phyloP scores from a whole-genome alignment of 2,329 filamentous ascomycete genomes.

The Aspergillus aculeatinus region DNA sequence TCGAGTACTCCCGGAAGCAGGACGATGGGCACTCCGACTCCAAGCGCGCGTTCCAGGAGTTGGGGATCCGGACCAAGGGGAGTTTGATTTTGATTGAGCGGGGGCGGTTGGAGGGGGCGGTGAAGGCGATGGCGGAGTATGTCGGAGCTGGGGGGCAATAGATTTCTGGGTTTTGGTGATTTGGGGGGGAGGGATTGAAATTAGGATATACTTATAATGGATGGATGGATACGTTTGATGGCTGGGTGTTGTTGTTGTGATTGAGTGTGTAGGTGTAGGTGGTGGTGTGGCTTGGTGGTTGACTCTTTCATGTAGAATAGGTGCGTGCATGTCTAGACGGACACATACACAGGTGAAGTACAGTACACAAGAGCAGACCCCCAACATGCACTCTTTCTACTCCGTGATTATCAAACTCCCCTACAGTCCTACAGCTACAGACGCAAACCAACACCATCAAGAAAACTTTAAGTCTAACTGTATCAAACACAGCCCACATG shows the following conservation, averaged over 20 bases:
- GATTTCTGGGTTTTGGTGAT: neutral
- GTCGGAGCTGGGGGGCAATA: conserved; percentile 39
- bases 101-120: conserved; percentile 69
- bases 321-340: neutral
- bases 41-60: conserved; percentile 90
- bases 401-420: too few species aligned
- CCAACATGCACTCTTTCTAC: too few species aligned
- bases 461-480: neutral
- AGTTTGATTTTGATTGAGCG: conserved; percentile 85
- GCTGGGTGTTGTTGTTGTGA: too few species aligned
- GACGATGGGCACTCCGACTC: conserved; percentile 82
- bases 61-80: conserved; percentile 81
- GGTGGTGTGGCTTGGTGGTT: too few species aligned
- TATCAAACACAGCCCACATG: neutral
- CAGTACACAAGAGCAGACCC: too few species aligned
- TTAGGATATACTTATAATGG: too few species aligned
- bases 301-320: too few species aligned
- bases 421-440: too few species aligned
- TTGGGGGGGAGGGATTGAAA: neutral
- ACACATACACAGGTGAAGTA: too few species aligned
- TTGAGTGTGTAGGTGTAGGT: too few species aligned
- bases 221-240: too few species aligned
- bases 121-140: conserved; percentile 74
- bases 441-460: too few species aligned
- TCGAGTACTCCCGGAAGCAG: conserved; percentile 73